Conservation (phyloP, 2,329 filamentous ascomycete species). For the Tolypocladium album region DNA sequence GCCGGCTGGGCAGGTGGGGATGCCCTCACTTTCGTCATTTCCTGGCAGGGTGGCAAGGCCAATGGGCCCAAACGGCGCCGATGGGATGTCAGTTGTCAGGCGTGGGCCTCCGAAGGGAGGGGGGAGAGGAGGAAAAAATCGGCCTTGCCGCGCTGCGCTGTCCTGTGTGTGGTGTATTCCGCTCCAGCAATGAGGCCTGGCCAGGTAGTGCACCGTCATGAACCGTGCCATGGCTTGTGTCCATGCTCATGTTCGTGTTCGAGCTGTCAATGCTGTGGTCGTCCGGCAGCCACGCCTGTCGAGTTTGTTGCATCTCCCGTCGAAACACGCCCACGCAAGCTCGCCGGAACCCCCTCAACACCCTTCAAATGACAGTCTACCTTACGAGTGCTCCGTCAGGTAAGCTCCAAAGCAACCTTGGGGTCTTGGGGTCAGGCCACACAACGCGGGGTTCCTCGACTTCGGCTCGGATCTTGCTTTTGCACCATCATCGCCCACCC, state of each 20-base stretch:
- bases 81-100: not conserved
- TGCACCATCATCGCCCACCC: slow-evolving; percentile 17
- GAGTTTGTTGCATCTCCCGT: too few species aligned
- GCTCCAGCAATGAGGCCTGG: too few species aligned
- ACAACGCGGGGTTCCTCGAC: not conserved
- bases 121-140: not conserved
- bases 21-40: not conserved
- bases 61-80: not conserved
- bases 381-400: too few species aligned
- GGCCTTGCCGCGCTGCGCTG: not conserved
- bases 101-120: too few species aligned
- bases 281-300: too few species aligned
- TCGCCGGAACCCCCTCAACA: too few species aligned
- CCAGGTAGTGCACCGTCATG: too few species aligned
- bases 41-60: not conserved
- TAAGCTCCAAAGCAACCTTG: too few species aligned
- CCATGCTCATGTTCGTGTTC: not conserved
- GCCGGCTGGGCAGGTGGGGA: not conserved
- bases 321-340: too few species aligned
- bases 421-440: not conserved
- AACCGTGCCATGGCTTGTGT: too few species aligned
- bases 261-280: not conserved
- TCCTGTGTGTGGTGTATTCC: too few species aligned
- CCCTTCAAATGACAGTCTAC: too few species aligned
- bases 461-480: slow-evolving; percentile 20